Percentiles rank a stretch among this genome's conserved stretches.
These are phyloP conservation scores for Bipolaris sorokiniana DNA, from an alignment of 2,329 filamentous ascomycete species.

Conservation along the genomic window DNA sequence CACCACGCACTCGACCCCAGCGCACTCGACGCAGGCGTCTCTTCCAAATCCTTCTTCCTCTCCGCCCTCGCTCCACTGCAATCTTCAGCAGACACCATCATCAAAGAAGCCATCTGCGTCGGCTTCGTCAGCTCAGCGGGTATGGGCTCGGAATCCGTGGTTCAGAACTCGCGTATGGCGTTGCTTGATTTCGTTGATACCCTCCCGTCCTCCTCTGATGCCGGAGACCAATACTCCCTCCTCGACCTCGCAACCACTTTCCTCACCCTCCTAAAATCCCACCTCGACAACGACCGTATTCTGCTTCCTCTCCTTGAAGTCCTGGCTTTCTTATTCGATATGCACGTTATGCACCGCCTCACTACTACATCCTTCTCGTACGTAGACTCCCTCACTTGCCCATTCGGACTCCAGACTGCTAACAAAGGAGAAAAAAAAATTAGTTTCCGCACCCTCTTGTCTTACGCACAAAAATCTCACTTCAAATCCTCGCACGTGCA, in stretches of 20 bases:
- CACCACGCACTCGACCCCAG: conserved; percentile 11
- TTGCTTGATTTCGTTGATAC: conserved; percentile 57
- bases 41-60: conserved; percentile 66
- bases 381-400: conserved; percentile 28
- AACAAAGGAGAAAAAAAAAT: not conserved
- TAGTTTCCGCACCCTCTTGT: conserved; percentile 67
- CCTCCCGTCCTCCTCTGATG: conserved; percentile 22
- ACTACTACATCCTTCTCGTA: conserved; percentile 60
- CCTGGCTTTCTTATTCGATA: conserved; percentile 69
- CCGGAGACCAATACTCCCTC: conserved; percentile 27
- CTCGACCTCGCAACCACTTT: conserved; percentile 35
- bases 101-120: conserved; percentile 60
- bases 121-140: conserved; percentile 77
- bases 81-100: conserved; percentile 10
- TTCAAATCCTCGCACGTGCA: conserved; percentile 83
- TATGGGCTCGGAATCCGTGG: conserved; percentile 76
- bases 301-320: conserved; percentile 78
- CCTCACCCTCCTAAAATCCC: conserved; percentile 37
- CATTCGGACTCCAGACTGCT: no score
- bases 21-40: conserved; percentile 51
- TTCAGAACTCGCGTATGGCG: conserved; percentile 71
- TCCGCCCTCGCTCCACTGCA: conserved; percentile 54
- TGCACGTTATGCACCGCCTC: conserved; percentile 52
- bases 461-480: conserved; percentile 75
- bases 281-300: conserved; percentile 67